These are phyloP conservation scores for Pharnaceum exiguum DNA, from an alignment of 148 eudicot genomes.

Conservation along the genomic window DNA sequence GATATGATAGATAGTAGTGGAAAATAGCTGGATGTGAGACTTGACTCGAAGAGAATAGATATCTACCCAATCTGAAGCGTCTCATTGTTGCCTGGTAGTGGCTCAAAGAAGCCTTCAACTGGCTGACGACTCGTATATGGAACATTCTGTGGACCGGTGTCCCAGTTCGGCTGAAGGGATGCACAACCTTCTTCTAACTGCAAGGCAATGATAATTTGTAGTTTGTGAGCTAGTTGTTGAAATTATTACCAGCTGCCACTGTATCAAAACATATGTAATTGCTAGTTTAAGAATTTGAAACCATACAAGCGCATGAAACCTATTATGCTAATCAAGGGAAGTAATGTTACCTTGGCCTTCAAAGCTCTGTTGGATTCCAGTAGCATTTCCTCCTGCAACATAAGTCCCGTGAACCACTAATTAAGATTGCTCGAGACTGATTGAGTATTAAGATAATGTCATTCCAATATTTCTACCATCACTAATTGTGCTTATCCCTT, in stretches of 20 bases:
- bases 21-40: background rate
- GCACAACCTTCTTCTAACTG: conserved; percentile 44
- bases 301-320: background rate
- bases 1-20: background rate
- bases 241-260: too few species aligned
- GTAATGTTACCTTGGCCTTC: conserved; percentile 49
- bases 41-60: background rate
- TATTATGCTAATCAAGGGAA: background rate
- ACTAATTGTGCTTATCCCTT: too few species aligned
- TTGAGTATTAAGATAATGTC: too few species aligned
- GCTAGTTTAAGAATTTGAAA: background rate
- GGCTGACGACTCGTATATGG: conserved; percentile 20
- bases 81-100: conserved; percentile 26
- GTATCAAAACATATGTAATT: background rate
- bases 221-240: too few species aligned
- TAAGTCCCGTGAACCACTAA: too few species aligned
- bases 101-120: conserved; percentile 26
- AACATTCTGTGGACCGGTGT: conserved; percentile 1
- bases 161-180: conserved; percentile 24
- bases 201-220: background rate
- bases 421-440: too few species aligned
- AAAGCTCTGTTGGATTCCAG: conserved; percentile 50
- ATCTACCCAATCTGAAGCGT: conserved; percentile 11
- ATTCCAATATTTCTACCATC: too few species aligned
- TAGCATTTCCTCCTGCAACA: conserved; percentile 53